Base-by-base conservation (phyloP, 805 yeast genomes). In the Maudiozyma saulgeensis region DNA sequence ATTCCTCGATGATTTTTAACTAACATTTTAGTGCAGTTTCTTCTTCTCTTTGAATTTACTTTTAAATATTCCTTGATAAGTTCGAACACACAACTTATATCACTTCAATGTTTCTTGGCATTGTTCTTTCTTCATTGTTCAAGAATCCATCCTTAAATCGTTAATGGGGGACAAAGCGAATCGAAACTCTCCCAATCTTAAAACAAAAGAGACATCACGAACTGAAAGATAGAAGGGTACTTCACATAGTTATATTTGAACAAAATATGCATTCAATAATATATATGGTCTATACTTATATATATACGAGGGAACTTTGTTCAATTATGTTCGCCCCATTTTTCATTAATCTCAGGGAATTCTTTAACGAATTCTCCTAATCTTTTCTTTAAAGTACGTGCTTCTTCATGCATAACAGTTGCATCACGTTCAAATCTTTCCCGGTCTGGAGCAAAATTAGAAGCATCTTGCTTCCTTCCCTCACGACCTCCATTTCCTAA, bases 391-490 rank as follows among this genome's bases (percentile, higher is more conserved):
- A 89, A 67, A 71, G 76, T 69, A 6, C 56, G 41, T 0, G 96
- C 88, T 61, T 93, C 99, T 44, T 68, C 54, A 16, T 64, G 72
- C 98, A 93, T 88, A 1, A 67, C 84, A 35, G 80, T 82, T 51
- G 59, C 62, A 0, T 82, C 59, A 49, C 97, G 69, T 4, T 80
- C 79, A 6, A 51, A 48, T 46, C 97, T 74, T 15, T 76, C 73
- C 4, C 72, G 77, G 57, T 81, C 87, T 0, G 64, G 76, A 51
- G 58, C 68, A 40, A 55, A 46, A 16, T 19, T 47, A 16, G 15
- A 9, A 18, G 45, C 34, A 35, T 63, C 69, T 56, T 53, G 60
- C 56, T 55, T 58, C 32, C 58, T 57, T 15, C 53, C 56, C 3
- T 54, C 56, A 25, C 62, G 50, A 5, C 56, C 63, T 9, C 58